Conservation (phyloP, 2,329 filamentous ascomycete genomes). For the Colletotrichum shisoi region DNA sequence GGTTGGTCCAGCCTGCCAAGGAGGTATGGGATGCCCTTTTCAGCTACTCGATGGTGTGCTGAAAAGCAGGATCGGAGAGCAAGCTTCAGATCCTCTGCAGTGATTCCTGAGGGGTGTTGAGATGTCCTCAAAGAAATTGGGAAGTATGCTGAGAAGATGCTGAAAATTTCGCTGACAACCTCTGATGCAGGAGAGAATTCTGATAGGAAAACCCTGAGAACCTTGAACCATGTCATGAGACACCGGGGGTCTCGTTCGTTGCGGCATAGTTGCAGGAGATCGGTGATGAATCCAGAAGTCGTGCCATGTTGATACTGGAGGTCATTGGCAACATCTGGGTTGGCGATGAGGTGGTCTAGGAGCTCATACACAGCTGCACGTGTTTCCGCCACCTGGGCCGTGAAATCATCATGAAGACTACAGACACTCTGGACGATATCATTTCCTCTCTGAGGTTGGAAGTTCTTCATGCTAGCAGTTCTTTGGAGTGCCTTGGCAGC, state of each 20-base stretch:
- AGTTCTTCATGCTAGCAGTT: slow-evolving; percentile 60
- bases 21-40: slow-evolving; percentile 61
- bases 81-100: slow-evolving; percentile 64
- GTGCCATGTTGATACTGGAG: slow-evolving; percentile 56
- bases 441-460: slow-evolving; percentile 58
- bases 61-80: slow-evolving; percentile 64
- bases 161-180: slow-evolving; percentile 60
- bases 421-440: slow-evolving; percentile 60
- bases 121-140: slow-evolving; percentile 65
- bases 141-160: slow-evolving; percentile 66
- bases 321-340: slow-evolving; percentile 54
- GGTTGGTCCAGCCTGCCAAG: slow-evolving; percentile 66
- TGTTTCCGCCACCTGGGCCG: slow-evolving; percentile 60
- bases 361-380: slow-evolving; percentile 62
- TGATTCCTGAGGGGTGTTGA: slow-evolving; percentile 59
- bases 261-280: slow-evolving; percentile 60
- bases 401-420: slow-evolving; percentile 65
- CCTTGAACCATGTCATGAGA: slow-evolving; percentile 65
- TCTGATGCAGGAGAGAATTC: slow-evolving; percentile 57
- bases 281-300: slow-evolving; percentile 57
- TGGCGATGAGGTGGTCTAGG: slow-evolving; percentile 55
- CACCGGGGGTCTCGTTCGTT: slow-evolving; percentile 66
- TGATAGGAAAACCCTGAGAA: slow-evolving; percentile 55
- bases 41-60: slow-evolving; percentile 57
- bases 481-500: slow-evolving; percentile 62